These are phyloP conservation scores for Scheffersomyces quercinus DNA, from an alignment of 1,139 yeast species.

Conservation along the genomic window DNA sequence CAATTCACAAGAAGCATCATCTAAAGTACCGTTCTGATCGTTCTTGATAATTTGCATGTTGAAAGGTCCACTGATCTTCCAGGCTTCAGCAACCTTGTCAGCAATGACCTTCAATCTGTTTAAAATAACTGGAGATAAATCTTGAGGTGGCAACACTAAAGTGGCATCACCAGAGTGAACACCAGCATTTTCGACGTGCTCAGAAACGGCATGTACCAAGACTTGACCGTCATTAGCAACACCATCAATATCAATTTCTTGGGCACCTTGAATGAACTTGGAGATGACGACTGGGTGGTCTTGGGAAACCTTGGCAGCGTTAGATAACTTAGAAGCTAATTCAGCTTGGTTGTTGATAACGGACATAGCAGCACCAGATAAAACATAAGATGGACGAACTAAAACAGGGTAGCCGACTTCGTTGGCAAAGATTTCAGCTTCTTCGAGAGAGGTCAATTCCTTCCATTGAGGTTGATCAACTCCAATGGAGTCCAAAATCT, in stretches of 20 bases:
- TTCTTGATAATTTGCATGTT: slow-evolving; percentile 95
- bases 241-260: slow-evolving; percentile 96
- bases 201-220: slow-evolving; percentile 92
- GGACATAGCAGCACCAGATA: slow-evolving; percentile 99
- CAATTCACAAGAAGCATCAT: slow-evolving; percentile 55
- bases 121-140: slow-evolving; percentile 59
- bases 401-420: slow-evolving; percentile 92
- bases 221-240: slow-evolving; percentile 89
- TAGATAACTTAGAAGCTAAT: slow-evolving; percentile 73
- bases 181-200: slow-evolving; percentile 98
- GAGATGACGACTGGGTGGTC: slow-evolving; percentile 98
- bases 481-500: slow-evolving; percentile 81
- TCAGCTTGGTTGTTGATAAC: slow-evolving; percentile 80
- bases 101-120: slow-evolving; percentile 75
- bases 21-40: slow-evolving; percentile 44
- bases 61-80: slow-evolving; percentile 97
- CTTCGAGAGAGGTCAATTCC: slow-evolving; percentile 83
- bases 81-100: slow-evolving; percentile 89
- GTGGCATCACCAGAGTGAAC: slow-evolving; percentile 99
- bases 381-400: slow-evolving; percentile 95
- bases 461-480: slow-evolving; percentile 99
- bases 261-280: slow-evolving; percentile 91
- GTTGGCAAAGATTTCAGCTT: slow-evolving; percentile 83
- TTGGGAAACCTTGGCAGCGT: slow-evolving; percentile 89
- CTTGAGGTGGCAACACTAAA: slow-evolving; percentile 87